Conservation (phyloP, 2,329 filamentous ascomycete species). For the Alternaria conjuncta region DNA sequence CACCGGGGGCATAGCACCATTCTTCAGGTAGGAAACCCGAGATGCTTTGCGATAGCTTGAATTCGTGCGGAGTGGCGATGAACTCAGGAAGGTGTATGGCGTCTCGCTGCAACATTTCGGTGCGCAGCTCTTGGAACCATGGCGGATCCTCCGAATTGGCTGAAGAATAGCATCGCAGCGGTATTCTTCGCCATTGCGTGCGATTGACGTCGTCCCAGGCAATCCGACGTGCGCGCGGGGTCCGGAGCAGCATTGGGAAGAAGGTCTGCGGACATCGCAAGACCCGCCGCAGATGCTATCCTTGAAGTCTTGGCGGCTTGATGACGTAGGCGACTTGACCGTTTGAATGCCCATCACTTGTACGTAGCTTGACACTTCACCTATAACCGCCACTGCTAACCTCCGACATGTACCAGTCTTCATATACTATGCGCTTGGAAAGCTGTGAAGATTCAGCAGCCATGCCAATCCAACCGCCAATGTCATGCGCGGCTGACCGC, state of each 20-base stretch:
- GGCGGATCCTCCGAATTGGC: slow-evolving; percentile 11
- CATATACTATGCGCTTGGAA: not conserved
- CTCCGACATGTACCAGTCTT: not conserved
- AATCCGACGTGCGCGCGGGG: slow-evolving; percentile 19
- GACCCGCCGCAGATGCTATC: not conserved
- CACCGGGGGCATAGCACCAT: slow-evolving; percentile 9
- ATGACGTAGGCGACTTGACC: slow-evolving; percentile 5
- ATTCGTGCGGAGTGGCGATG: slow-evolving; percentile 63
- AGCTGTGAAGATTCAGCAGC: not conserved
- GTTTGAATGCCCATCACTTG: not conserved
- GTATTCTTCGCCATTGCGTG: slow-evolving; percentile 21
- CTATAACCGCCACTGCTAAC: not conserved
- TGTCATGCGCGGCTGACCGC: not conserved
- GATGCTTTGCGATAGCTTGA: slow-evolving; percentile 65
- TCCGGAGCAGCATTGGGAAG: slow-evolving; percentile 26
- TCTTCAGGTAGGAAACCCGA: slow-evolving; percentile 26
- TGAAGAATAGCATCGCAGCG: slow-evolving; percentile 23
- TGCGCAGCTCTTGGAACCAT: slow-evolving; percentile 38
- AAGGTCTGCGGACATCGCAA: not conserved
- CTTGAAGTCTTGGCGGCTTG: slow-evolving; percentile 7
- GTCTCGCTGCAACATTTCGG: slow-evolving; percentile 55
- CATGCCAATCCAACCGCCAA: not conserved
- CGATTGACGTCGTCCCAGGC: slow-evolving; percentile 13
- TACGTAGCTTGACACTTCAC: not conserved
- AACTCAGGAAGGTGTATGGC: slow-evolving; percentile 62